These are phyloP conservation scores for Erythrobasidium yunnanense DNA, from an alignment of 768 basidiomycete species.

Conservation along the genomic window DNA sequence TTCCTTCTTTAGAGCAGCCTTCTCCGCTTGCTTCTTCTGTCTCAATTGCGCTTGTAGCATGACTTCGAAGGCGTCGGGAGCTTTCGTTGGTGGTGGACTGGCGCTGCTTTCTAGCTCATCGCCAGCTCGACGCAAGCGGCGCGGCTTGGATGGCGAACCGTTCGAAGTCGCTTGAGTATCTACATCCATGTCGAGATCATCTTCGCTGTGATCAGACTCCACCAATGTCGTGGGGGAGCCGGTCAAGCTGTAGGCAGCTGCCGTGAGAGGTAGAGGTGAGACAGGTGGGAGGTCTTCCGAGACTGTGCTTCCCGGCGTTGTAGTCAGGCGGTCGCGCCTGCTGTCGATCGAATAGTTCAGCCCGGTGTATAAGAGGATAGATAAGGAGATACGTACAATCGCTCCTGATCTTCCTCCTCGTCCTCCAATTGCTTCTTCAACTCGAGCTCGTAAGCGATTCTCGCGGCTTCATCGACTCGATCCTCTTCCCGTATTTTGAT, in stretches of 20 bases:
- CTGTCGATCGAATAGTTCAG: neutral
- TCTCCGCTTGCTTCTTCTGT: neutral
- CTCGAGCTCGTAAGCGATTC: no score
- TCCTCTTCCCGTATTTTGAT: no score
- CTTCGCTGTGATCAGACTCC: neutral
- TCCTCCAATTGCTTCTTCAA: no score
- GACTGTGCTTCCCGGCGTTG: slow-evolving; percentile 14
- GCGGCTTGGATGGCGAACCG: neutral
- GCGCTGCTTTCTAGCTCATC: neutral
- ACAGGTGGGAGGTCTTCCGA: slow-evolving; percentile 15
- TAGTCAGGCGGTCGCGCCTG: slow-evolving; percentile 2
- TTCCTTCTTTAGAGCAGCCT: slow-evolving; percentile 5
- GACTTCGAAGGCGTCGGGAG: slow-evolving; percentile 8
- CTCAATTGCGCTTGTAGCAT: neutral
- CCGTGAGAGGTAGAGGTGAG: neutral
- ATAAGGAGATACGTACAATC: neutral
- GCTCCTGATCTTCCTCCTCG: no score
- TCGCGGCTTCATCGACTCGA: no score
- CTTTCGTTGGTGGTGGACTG: neutral
- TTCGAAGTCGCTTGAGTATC: no score
- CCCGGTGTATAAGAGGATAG: neutral
- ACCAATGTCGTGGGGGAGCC: neutral
- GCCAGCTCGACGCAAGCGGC: slow-evolving; percentile 8
- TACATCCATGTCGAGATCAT: neutral
- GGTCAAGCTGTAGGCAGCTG: neutral